Conservation (phyloP, 2,329 filamentous ascomycete genomes). For the Arthrobotrys sphaeroides region DNA sequence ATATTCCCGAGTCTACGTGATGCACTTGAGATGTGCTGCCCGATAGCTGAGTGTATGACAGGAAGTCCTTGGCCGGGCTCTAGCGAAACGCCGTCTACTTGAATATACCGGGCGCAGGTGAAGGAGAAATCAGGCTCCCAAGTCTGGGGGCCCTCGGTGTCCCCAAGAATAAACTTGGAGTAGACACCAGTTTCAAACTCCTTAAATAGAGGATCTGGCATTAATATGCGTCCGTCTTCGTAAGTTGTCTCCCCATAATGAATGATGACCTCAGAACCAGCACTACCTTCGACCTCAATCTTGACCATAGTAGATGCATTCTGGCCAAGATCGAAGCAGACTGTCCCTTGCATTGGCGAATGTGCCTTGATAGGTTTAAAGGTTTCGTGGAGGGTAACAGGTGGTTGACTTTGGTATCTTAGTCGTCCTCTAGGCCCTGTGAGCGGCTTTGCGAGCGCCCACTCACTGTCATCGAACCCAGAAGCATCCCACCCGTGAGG, state of each 20-base stretch:
- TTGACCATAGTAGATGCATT: slow-evolving; percentile 60
- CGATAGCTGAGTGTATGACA: slow-evolving; percentile 60
- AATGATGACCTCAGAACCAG: slow-evolving; percentile 59
- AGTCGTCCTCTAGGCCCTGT: slow-evolving; percentile 62
- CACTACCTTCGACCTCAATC: slow-evolving; percentile 57
- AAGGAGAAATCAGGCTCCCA: slow-evolving; percentile 63
- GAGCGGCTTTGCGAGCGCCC: slow-evolving; percentile 60
- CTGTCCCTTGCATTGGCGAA: slow-evolving; percentile 56
- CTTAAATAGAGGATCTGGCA: slow-evolving; percentile 62
- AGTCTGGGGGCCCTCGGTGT: slow-evolving; percentile 58
- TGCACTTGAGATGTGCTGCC: slow-evolving; percentile 62
- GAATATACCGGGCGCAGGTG: slow-evolving; percentile 63
- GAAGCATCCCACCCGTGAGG: slow-evolving; percentile 60
- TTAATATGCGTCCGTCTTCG: slow-evolving; percentile 60
- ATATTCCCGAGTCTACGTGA: slow-evolving; percentile 60
- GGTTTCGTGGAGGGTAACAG: slow-evolving; percentile 61
- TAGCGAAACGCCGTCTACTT: slow-evolving; percentile 61
- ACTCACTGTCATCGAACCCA: slow-evolving; percentile 58
- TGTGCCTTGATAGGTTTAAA: slow-evolving; percentile 59
- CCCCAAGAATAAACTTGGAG: slow-evolving; percentile 61
- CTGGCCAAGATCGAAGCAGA: slow-evolving; percentile 60
- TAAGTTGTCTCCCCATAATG: slow-evolving; percentile 59
- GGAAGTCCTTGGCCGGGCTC: slow-evolving; percentile 58
- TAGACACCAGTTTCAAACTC: slow-evolving; percentile 61
- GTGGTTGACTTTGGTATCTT: slow-evolving; percentile 62